Base-by-base conservation (phyloP, 257 asterid species). In the Linderniella brevidens region DNA sequence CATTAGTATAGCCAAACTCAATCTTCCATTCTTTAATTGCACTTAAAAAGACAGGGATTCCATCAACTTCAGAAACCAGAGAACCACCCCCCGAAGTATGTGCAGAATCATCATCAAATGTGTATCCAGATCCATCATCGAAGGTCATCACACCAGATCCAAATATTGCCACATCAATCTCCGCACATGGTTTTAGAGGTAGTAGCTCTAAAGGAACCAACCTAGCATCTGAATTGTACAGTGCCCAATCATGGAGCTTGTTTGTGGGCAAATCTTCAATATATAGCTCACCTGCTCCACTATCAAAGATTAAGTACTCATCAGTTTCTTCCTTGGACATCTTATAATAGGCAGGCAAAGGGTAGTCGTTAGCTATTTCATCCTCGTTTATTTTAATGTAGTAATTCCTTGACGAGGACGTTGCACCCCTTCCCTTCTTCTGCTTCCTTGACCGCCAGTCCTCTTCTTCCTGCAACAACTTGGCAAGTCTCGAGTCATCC, bases 291-390 rank as follows among this genome's bases (percentile, higher is more conserved):
- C 71, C 86, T 19, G 59, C 1, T 48, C 71, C 92, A 49, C 74
- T 60, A 41, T 80, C 98, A 69, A 78, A 88, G 56, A 88, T 60
- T 38, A 88, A 59, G 65, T 84, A 84, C 59, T 88, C 98, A 57
- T 88, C 98, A 4, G 73, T 77, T 68, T 88, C 98, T 63, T 70
- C 80, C 50, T 61, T 58, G 20, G 75, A 65, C 25, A 70, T 70
- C 72, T 75, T 76, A 65, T 84, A 88, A 66, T 80, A 84, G 46
- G 94, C 94, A 50, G 98, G 98, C 50, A 80, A 59, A 50, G 95
- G 98, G 65, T 88, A 88, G 61, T 84, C 98, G 66, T 63, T 77
- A 54, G 95, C 94, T 45, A 88, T 88, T 77, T 88, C 98, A 72
- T 80, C 98, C 68, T 88, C 98, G 37, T 84, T 80, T 62, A 88